phyloP scores from a whole-genome alignment of 352 stramenopile genomes.

The Pythium coloratum region DNA sequence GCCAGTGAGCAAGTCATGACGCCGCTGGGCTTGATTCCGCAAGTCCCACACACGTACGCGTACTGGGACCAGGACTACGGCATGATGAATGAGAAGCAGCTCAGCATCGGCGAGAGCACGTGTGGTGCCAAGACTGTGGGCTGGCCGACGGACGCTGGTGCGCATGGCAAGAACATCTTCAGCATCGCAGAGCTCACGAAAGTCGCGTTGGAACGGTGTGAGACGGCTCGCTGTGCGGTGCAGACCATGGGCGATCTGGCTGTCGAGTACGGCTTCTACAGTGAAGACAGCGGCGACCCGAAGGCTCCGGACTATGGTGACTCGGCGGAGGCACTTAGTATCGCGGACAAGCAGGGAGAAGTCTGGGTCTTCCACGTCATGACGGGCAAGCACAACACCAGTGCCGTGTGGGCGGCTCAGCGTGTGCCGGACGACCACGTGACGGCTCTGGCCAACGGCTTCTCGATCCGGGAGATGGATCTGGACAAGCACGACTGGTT shows the following conservation, averaged over 20 bases:
- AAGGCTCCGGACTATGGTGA: constrained; percentile 45
- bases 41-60: constrained; percentile 90
- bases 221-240: constrained; percentile 77
- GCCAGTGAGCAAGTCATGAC: constrained; percentile 33
- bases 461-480: constrained; percentile 91
- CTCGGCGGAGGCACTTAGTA: constrained; percentile 82
- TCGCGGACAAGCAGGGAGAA: constrained; percentile 87
- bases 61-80: constrained; percentile 95
- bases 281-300: constrained; percentile 80
- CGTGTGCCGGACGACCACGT: constrained; percentile 90
- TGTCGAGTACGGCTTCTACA: constrained; percentile 93
- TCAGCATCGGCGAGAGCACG: constrained; percentile 95
- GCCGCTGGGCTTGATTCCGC: constrained; percentile 85
- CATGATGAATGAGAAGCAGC: constrained; percentile 94
- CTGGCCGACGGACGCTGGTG: constrained; percentile 38
- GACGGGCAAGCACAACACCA: constrained; percentile 82
- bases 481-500: constrained; percentile 79
- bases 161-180: constrained; percentile 86
- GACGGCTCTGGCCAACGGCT: constrained; percentile 91
- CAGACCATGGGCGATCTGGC: constrained; percentile 92
- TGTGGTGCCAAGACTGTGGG: constrained; percentile 84
- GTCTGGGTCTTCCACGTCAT: constrained; percentile 96
- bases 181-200: constrained; percentile 90
- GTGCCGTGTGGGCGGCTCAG: constrained; percentile 93
- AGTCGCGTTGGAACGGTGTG: constrained; percentile 89